Percentiles rank a stretch among this genome's conserved stretches.
Conservation (phyloP, 192 early-diverging fungal species). For the Mortierella antarctica region DNA sequence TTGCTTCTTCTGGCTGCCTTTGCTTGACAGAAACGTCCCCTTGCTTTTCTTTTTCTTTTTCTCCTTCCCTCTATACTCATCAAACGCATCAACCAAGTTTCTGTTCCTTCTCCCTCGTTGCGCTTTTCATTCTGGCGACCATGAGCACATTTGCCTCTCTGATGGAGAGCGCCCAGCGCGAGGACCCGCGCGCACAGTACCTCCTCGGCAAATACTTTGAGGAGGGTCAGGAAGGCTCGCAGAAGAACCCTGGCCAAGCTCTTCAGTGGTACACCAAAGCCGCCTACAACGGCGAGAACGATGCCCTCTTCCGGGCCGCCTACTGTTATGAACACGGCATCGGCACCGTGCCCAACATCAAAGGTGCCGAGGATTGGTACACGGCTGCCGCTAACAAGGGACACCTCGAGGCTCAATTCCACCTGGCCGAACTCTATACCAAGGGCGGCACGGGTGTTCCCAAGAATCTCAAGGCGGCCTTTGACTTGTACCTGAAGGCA, state of each 20-base stretch:
- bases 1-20: background rate
- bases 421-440: constrained; percentile 63
- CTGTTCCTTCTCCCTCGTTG: background rate
- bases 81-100: background rate
- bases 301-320: constrained; percentile 76
- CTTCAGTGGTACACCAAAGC: constrained; percentile 68
- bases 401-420: constrained; percentile 64
- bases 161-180: constrained; percentile 60
- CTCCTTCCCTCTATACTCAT: background rate
- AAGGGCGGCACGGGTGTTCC: constrained; percentile 68
- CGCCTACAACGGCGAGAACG: constrained; percentile 68
- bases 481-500: constrained; percentile 71
- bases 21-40: background rate
- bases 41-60: background rate
- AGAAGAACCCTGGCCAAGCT: constrained; percentile 60
- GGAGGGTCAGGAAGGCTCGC: constrained; percentile 72
- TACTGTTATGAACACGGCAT: constrained; percentile 76
- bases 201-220: constrained; percentile 88
- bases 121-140: background rate
- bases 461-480: constrained; percentile 64
- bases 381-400: constrained; percentile 71
- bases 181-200: constrained; percentile 66
- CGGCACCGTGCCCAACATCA: constrained; percentile 57
- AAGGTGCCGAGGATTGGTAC: constrained; percentile 71
- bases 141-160: constrained; percentile 29